Evolutionary conservation across 495 filamentous ascomycete species (phyloP).

Genomic region (Aspergillus indologenus): DNA sequence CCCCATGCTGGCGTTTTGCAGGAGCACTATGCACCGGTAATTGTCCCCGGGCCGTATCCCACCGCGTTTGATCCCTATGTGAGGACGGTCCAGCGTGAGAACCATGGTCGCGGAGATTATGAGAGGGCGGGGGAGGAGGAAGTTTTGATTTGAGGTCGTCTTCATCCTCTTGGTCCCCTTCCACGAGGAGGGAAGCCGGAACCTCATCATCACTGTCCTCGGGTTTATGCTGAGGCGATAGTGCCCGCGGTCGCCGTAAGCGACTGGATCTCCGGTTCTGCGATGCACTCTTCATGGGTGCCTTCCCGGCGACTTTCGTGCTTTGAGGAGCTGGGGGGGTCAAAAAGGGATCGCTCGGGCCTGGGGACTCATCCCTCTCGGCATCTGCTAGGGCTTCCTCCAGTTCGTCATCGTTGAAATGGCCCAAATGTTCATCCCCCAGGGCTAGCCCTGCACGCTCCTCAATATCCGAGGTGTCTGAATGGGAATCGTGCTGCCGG

Average conservation of each 20-base stretch:
- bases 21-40: slow-evolving; percentile 44
- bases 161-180: slow-evolving; percentile 48
- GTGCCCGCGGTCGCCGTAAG: slow-evolving; percentile 35
- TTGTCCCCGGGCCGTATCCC: slow-evolving; percentile 62
- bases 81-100: slow-evolving; percentile 49
- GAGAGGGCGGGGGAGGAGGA: slow-evolving; percentile 35
- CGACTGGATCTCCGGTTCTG: slow-evolving; percentile 28
- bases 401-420: slow-evolving; percentile 70
- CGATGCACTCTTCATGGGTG: slow-evolving; percentile 21
- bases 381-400: slow-evolving; percentile 64
- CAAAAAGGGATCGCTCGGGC: slow-evolving; percentile 50
- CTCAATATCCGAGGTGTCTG: slow-evolving; percentile 61
- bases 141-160: slow-evolving; percentile 34
- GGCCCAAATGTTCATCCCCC: slow-evolving; percentile 62
- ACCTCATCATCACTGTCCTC: slow-evolving; percentile 92
- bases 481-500: slow-evolving; percentile 56
- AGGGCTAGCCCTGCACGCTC: slow-evolving; percentile 63
- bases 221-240: slow-evolving; percentile 40
- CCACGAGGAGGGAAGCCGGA: slow-evolving; percentile 81
- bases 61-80: slow-evolving; percentile 55
- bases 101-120: slow-evolving; percentile 26
- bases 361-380: slow-evolving; percentile 55
- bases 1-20: slow-evolving; percentile 20
- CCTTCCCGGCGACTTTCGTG: slow-evolving; percentile 16
- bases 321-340: slow-evolving; percentile 14